Base-by-base conservation (phyloP, 2,329 filamentous ascomycete genomes). In the Hortaea sp. region DNA sequence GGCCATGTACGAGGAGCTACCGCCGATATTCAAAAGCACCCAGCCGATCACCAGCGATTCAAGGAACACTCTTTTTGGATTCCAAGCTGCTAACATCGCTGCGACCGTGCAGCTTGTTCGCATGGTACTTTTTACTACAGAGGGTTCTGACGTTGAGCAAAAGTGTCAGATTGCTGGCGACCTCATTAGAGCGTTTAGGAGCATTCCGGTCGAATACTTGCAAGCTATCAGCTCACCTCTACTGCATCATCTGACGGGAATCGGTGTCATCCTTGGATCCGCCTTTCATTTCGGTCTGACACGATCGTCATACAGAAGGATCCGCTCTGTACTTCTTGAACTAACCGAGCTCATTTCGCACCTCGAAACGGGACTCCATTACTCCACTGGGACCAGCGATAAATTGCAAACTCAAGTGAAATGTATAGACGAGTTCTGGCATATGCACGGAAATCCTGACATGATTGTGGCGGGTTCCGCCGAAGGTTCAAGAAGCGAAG, bases 51-150 rank as follows among this genome's bases (percentile, higher is more conserved):
- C 67, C 43, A 59, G 52, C 53, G 62, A 68, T 39, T 49, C 49
- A 10, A 48, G 49, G 3, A 60, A 65, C 12, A 67, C 72, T 46
- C 58, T 69, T 2, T 69, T 66, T 47, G 66, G 68, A 1, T 75
- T 74, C 31, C 72, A 75, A 51, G 68, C 71, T 5, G 72, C 72
- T 29, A 74, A 74, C 52, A 73, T 74, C n/a, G 64, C 68, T 41
- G 70, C 70, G 1, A 74, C 71, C 1, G 50, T 72, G 6, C 69
- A 71, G 49, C 64, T 75, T 7, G 62, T 74, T 3, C 67, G 71
- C 10, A 74, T 74, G 63, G 62, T 73, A 5, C 65, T 54, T 38
- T 53, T 55, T 20, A 45, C 52, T 11, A 52, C 44, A 29, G 49
- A 41, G 13, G 32, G 46, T 10, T 41, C 49, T 6, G 51, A 51